phyloP scores from a whole-genome alignment of 805 yeast genomes.

The Isabelozyma gotoi region DNA sequence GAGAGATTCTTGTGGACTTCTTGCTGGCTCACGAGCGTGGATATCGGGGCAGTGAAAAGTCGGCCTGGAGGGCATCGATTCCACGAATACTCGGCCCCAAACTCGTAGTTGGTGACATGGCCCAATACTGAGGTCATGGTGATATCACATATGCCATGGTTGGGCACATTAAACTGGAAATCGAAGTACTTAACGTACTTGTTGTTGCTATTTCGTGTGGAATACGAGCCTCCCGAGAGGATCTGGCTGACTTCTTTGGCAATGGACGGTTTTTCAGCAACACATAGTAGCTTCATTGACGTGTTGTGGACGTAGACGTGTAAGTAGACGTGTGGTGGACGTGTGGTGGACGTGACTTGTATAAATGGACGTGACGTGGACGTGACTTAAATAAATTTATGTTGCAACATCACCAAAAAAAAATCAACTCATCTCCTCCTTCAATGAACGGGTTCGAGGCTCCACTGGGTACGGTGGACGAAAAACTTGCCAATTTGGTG shows the following conservation, averaged over 20 bases:
- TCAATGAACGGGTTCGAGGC: neutral
- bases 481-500: neutral
- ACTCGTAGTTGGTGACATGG: conserved; percentile 68
- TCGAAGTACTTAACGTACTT: conserved; percentile 80
- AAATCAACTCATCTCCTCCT: neutral
- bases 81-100: conserved; percentile 63
- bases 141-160: conserved; percentile 65
- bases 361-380: neutral
- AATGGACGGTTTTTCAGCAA: conserved; percentile 96
- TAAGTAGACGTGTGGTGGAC: neutral
- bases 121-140: conserved; percentile 94
- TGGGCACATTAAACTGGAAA: conserved; percentile 65
- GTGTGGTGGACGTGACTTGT: neutral
- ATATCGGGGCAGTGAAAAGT: conserved; percentile 70
- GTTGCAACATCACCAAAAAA: neutral
- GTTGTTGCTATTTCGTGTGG: conserved; percentile 47
- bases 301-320: neutral
- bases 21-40: conserved; percentile 35
- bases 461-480: neutral
- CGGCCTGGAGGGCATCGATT: conserved; percentile 62
- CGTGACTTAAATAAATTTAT: neutral
- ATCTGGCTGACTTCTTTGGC: conserved; percentile 79
- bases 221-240: conserved; percentile 69
- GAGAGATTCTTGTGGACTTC: conserved; percentile 67
- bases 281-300: conserved; percentile 85